A percentile compares a stretch with the other conserved stretches of the same genome.
These are phyloP conservation scores for Leucaena leucocephala DNA, from an alignment of 306 rosid genomes.

Conservation along the genomic window DNA sequence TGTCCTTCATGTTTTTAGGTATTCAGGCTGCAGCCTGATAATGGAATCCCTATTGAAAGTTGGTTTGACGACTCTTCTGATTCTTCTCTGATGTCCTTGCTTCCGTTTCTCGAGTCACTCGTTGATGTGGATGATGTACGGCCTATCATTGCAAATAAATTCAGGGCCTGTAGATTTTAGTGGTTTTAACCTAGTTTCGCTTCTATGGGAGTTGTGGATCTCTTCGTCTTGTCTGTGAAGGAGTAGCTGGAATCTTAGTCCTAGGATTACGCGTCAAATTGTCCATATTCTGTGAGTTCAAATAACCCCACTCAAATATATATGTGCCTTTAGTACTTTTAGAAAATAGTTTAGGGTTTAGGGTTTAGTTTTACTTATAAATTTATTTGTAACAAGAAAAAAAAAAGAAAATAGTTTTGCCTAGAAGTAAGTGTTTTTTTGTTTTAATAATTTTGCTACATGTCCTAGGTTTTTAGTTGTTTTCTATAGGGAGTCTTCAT, in stretches of 20 bases:
- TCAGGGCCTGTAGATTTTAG: background rate
- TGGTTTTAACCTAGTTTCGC: background rate
- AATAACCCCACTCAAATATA: background rate
- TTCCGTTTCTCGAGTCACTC: background rate
- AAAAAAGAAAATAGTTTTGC: background rate
- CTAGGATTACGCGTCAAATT: slow-evolving; percentile 3
- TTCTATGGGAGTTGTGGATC: background rate
- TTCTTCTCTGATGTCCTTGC: background rate
- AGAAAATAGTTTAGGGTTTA: slow-evolving; percentile 3
- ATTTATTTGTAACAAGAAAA: no score
- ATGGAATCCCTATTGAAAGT: slow-evolving; percentile 18
- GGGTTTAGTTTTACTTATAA: no score
- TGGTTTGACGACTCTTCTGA: background rate
- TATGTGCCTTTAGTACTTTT: background rate
- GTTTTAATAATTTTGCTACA: background rate
- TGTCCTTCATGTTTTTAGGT: slow-evolving; percentile 53
- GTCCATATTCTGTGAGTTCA: slow-evolving; percentile 6
- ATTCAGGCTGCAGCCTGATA: slow-evolving; percentile 36
- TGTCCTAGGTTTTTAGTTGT: background rate
- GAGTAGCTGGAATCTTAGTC: background rate
- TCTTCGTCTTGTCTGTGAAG: background rate
- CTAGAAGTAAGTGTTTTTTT: background rate
- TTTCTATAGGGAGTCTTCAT: background rate
- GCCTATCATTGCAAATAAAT: slow-evolving; percentile 4
- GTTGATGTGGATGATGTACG: slow-evolving; percentile 16